Conservation (phyloP, 495 filamentous ascomycete genomes). For the Aspergillus diversus region DNA sequence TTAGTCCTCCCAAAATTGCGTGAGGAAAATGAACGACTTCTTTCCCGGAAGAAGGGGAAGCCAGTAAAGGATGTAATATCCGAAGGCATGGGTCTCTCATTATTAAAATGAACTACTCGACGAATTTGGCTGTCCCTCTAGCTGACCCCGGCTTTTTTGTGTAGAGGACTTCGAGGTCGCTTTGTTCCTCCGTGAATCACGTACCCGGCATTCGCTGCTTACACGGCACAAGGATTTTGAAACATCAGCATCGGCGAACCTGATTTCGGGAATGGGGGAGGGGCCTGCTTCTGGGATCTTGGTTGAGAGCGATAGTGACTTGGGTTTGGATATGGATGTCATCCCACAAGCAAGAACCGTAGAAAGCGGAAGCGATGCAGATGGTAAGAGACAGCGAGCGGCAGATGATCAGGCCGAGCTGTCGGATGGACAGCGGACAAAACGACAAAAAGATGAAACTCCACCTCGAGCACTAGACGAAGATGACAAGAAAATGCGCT, state of each 20-base stretch:
- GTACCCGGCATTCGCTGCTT: constrained; percentile 85
- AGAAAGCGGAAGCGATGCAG: constrained; percentile 20
- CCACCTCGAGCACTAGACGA: constrained; percentile 30
- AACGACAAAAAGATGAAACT: constrained; percentile 21
- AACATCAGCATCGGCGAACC: constrained; percentile 52
- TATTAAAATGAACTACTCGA: neutral
- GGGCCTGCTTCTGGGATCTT: constrained; percentile 39
- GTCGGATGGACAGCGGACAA: constrained; percentile 20
- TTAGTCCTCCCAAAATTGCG: constrained; percentile 85
- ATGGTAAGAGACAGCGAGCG: constrained; percentile 12
- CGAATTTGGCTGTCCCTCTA: neutral
- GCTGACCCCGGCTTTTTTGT: neutral
- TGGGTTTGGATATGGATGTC: constrained; percentile 36
- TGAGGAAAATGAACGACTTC: constrained; percentile 76
- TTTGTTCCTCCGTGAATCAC: constrained; percentile 87
- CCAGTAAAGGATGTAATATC: constrained; percentile 86
- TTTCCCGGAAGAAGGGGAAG: constrained; percentile 64
- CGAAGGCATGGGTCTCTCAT: constrained; percentile 60
- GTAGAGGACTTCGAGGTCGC: constrained; percentile 94
- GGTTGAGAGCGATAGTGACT: constrained; percentile 48
- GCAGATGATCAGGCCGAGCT: constrained; percentile 6
- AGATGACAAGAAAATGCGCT: constrained; percentile 85
- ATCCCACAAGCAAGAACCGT: constrained; percentile 36
- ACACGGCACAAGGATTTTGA: constrained; percentile 77
- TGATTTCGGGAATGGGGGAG: constrained; percentile 39